Evolutionary conservation across 2,329 filamentous ascomycete species (phyloP), one percentile per base, ranked within the genome.

Genomic region (Aspergillus bombycis): DNA sequence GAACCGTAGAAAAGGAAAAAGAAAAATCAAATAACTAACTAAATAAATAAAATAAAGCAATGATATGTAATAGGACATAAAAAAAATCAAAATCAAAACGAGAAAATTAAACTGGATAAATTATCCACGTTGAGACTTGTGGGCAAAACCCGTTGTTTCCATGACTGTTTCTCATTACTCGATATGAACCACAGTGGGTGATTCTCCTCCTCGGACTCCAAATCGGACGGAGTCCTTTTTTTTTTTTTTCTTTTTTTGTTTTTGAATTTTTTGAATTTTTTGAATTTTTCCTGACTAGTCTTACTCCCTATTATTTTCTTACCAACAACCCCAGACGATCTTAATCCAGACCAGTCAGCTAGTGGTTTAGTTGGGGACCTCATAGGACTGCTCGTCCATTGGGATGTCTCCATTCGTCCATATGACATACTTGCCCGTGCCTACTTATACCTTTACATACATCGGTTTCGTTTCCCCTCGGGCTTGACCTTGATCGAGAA

Each of bases 91-190:
- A 38, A 38, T 5, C 16, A 38, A 23, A 36, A 53, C 8, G 16
- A 19, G 9, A 32, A 21, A n/a, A 21, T 38, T 12, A 26, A 55
- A 38, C 16, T 23, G 52, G 52, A 55, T 38, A 53, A 53, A 59
- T 41, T 21, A 52, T 53, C 32, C 46, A 34, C 43, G 36, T 30
- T 41, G 41, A 32, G 34, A 16, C 8, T 36, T 55, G 36, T 55
- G 52, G 52, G 52, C n/a, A 38, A 21, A 52, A n/a, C 9, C 23
- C 52, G 21, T 55, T 55, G 55, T 58, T 63, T 63, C 54, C 54
- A 67, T 67, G 65, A 67, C 65, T 65, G 63, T 58, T 67, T 65
- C 58, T n/a, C 61, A 67, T 67, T 67, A 67, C 62, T 65, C 62
- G 63, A 67, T 67, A 59, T 60, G 38, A 65, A 65, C 59, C 63